Percentiles rank a stretch among this genome's conserved stretches.
phyloP scores from a whole-genome alignment of 305 asterid species.

The Striga hermonthica region DNA sequence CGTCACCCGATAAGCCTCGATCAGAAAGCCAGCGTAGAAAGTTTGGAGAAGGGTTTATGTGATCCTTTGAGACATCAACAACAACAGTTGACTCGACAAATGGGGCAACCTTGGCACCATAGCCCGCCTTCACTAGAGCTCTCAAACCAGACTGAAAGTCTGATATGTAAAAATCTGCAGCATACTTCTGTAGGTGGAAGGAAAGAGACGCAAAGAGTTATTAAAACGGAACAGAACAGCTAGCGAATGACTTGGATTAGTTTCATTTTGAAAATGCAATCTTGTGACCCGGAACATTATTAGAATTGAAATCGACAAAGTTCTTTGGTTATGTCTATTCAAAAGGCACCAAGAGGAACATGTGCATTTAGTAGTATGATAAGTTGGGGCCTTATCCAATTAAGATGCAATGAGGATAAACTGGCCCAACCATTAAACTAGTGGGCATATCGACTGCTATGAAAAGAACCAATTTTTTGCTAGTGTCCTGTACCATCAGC shows the following conservation, averaged over 20 bases:
- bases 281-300: slow-evolving; percentile 4
- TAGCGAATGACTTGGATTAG: background rate
- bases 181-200: slow-evolving; percentile 57
- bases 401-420: background rate
- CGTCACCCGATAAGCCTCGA: slow-evolving; percentile 72
- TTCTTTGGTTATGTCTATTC: background rate
- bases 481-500: slow-evolving; percentile 2
- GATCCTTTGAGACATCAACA: slow-evolving; percentile 60
- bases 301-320: slow-evolving; percentile 14
- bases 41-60: slow-evolving; percentile 58
- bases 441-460: background rate
- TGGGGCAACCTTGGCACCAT: slow-evolving; percentile 92
- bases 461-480: background rate
- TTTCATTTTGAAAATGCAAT: slow-evolving; percentile 6
- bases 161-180: slow-evolving; percentile 90
- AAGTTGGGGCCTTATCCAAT: background rate
- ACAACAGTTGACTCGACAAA: slow-evolving; percentile 67
- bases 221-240: slow-evolving; percentile 4
- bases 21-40: slow-evolving; percentile 78
- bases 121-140: slow-evolving; percentile 94
- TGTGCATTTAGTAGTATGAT: slow-evolving; percentile 11
- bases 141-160: slow-evolving; percentile 92
- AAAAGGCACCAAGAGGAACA: slow-evolving; percentile 10
- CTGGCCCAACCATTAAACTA: no score
- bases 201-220: slow-evolving; percentile 28